phyloP scores from a whole-genome alignment of 2,329 filamentous ascomycete species.

The Fusarium buxicola region DNA sequence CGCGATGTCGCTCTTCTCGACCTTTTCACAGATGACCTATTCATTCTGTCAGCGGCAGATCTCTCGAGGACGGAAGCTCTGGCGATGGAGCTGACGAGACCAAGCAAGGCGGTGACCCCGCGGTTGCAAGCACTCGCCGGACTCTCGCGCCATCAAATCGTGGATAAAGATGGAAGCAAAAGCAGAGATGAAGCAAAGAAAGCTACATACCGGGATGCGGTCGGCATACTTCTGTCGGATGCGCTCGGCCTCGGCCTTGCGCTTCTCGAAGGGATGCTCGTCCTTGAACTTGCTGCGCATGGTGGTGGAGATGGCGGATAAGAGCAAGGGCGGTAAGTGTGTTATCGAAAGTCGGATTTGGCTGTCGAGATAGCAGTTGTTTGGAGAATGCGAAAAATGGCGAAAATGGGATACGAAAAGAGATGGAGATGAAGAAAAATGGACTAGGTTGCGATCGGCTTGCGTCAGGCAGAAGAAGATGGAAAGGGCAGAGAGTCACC shows the following conservation, averaged over 20 bases:
- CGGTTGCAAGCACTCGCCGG: slow-evolving; percentile 13
- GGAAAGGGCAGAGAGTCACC: slow-evolving; percentile 41
- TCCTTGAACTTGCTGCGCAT: slow-evolving; percentile 99
- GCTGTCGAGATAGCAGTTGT: slow-evolving; percentile 16
- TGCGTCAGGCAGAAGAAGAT: slow-evolving; percentile 47
- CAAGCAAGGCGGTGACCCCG: slow-evolving; percentile 35
- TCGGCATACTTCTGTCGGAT: slow-evolving; percentile 99
- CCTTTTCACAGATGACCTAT: slow-evolving; percentile 99
- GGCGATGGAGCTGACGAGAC: slow-evolving; percentile 1
- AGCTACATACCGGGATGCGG: slow-evolving; percentile 88
- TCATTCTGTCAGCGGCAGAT: slow-evolving; percentile 10
- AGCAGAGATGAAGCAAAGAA: slow-evolving; percentile 11
- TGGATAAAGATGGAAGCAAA: not conserved
- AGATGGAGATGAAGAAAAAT: slow-evolving; percentile 39
- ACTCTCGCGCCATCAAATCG: slow-evolving; percentile 1
- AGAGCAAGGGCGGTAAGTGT: slow-evolving; percentile 34
- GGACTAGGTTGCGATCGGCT: slow-evolving; percentile 45
- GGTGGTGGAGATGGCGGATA: slow-evolving; percentile 58
- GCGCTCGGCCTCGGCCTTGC: slow-evolving; percentile 99
- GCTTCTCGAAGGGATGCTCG: slow-evolving; percentile 99
- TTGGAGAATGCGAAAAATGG: slow-evolving; percentile 7
- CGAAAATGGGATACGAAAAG: slow-evolving; percentile 14
- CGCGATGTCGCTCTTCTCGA: slow-evolving; percentile 98
- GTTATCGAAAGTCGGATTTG: slow-evolving; percentile 20
- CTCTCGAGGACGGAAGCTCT: not conserved